Evolutionary conservation across 441 rosid genomes (phyloP), one percentile per base, ranked within the genome.

Genomic region (Erodium moschatum): DNA sequence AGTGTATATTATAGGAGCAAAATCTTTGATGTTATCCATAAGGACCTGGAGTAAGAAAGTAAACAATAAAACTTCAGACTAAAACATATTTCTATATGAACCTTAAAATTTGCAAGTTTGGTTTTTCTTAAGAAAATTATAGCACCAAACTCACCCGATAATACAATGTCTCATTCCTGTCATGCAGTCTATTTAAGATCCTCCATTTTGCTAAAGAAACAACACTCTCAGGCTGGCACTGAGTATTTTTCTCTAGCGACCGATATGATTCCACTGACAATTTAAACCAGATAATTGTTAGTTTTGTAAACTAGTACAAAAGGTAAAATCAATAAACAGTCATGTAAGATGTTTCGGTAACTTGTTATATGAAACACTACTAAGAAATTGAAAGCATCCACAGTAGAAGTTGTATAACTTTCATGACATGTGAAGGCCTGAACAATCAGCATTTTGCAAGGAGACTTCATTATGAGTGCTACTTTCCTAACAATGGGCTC

Each of bases 161-260:
- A 79, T 91, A 94, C 54, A 94, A 78, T 50, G 97, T 94, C 82
- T 94, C 97, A 79, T 94, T 94, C 83, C 98, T 86, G 81, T 94
- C 98, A 78, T 94, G 98, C 77, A 91, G 82, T 73, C 98, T 81
- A 74, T 94, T 94, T 75, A 94, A 82, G 65, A 94, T 91, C 85
- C 98, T 91, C 98, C 98, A 94, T 75, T 94, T 94, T 8, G 97
- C 91, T 66, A 94, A 80, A 54, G 97, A 82, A 0, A 88, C 92
- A 75, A 77, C 70, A 69, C 83, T 72, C 18, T 91, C 81, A 0
- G 92, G 87, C 56, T 89, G 85, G 50, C 90, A 85, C 18, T 21
- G 64, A 7, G 96, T 91, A 66, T 91, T 94, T 73, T 80, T 94
- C 90, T 89, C 97, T 15, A 94, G 83, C 0, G 98, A 94, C 42